Conservation (phyloP, 148 eudicot species). For the Silene latifolia region DNA sequence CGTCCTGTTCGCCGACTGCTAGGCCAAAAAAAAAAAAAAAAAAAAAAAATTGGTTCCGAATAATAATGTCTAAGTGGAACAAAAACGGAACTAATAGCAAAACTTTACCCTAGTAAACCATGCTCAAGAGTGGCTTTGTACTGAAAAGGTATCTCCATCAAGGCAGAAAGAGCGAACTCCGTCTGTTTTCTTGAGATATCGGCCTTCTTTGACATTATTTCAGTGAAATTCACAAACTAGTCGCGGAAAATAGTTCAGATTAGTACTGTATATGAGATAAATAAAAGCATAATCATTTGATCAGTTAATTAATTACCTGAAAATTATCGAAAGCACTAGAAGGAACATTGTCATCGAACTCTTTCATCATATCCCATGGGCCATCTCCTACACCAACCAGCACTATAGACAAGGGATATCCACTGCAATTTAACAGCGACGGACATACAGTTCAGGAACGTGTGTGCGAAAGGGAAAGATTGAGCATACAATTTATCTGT, state of each 20-base stretch:
- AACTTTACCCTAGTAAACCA: constrained; percentile 68
- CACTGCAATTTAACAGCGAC: constrained; percentile 41
- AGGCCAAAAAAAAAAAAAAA: background rate
- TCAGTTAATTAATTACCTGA: constrained; percentile 50
- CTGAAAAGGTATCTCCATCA: constrained; percentile 97
- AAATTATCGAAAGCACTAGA: constrained; percentile 95
- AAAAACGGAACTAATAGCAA: background rate
- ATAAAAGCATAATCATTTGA: too few species aligned
- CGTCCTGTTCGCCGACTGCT: constrained; percentile 56
- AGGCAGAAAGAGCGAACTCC: constrained; percentile 84
- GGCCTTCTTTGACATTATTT: constrained; percentile 76
- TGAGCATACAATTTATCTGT: too few species aligned
- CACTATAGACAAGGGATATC: constrained; percentile 82
- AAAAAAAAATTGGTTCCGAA: background rate
- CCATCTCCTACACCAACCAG: constrained; percentile 99
- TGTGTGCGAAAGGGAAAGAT: too few species aligned
- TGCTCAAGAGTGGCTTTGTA: constrained; percentile 94
- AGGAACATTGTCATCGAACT: constrained; percentile 94
- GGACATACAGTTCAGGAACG: background rate
- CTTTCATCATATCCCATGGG: constrained; percentile 98
- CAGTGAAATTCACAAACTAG: constrained; percentile 94
- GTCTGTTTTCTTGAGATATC: constrained; percentile 69
- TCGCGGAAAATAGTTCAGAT: constrained; percentile 6
- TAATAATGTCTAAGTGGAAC: background rate
- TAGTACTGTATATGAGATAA: too few species aligned